phyloP scores from a whole-genome alignment of 2,329 filamentous ascomycete genomes.

The Phoma herbarum region DNA sequence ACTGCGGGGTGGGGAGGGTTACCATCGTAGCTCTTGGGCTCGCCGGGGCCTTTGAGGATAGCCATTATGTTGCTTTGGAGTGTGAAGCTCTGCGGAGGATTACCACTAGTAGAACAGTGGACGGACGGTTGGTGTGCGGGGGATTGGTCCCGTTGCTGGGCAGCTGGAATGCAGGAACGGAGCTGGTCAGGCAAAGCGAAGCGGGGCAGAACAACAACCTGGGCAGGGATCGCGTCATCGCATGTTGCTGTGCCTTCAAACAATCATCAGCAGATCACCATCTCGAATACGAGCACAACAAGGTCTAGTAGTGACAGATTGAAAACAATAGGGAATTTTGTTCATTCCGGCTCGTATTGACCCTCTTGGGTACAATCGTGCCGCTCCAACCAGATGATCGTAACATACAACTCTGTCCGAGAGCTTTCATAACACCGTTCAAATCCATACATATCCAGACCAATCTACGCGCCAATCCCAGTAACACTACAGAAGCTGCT shows the following conservation, averaged over 20 bases:
- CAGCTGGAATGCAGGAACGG: conserved; percentile 42
- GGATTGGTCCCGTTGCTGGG: conserved; percentile 20
- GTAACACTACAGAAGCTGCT: conserved; percentile 21
- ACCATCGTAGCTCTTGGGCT: conserved; percentile 66
- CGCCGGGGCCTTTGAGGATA: conserved; percentile 70
- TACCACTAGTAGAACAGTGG: conserved; percentile 2
- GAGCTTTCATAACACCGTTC: conserved; percentile 36
- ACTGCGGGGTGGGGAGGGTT: conserved; percentile 15
- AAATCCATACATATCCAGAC: conserved; percentile 35
- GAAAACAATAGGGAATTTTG: conserved; percentile 25
- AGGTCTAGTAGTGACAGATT: conserved; percentile 6
- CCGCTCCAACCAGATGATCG: conserved; percentile 31
- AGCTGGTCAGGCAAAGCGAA: neutral
- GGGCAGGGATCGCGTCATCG: conserved; percentile 25
- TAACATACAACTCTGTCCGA: conserved; percentile 30
- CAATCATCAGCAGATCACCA: conserved; percentile 17
- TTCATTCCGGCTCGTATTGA: conserved; percentile 24
- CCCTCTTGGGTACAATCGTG: conserved; percentile 18
- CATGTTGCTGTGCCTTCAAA: conserved; percentile 11
- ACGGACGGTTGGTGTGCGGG: conserved; percentile 11
- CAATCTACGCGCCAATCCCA: conserved; percentile 28
- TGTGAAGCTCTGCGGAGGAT: conserved; percentile 15
- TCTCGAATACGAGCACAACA: conserved; percentile 14
- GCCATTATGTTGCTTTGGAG: conserved; percentile 52
- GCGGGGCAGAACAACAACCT: neutral